Evolutionary conservation across 1,139 yeast species (phyloP), one percentile per base, ranked within the genome.

Genomic region (Candida buenavistaensis): DNA sequence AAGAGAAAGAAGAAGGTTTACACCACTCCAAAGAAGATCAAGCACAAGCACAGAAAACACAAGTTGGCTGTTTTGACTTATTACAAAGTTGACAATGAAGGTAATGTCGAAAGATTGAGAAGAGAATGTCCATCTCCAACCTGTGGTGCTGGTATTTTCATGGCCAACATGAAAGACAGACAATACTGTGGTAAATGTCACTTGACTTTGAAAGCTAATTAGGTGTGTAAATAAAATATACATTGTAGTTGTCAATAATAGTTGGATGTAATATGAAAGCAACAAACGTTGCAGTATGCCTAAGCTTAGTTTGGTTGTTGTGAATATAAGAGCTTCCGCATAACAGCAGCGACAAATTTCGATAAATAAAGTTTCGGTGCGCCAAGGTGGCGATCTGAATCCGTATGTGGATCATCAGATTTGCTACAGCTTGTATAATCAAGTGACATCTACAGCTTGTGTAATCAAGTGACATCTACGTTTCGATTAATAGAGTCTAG

Each of bases 111-210:
- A 78, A 88, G 96, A 78, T 88, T 94, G 72, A 90, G 97, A 82
- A 90, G 95, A 75, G 97, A 92, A 77, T 94, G 98, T 79, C 90
- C 95, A 59, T 76, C 80, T 67, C 78, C 72, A 51, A 83, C 83
- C 65, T 90, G 97, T 79, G 97, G 97, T 80, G 94, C 97, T 58
- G 97, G 97, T 84, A 85, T 88, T 73, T 92, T 92, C 94, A 90
- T 92, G 96, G 99, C 97, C 62, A 85, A 89, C 90, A 92, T 87
- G 94, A 77, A 80, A 74, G 90, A 83, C 84, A 92, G 98, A 82
- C 95, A 86, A 77, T 92, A 92, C 97, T 92, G 98, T 78, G 98
- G 98, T 79, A 90, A 87, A 80, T 92, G 98, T 80, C 97, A 90
- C 83, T 78, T 86, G 68, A 90, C 97, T 70, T 84, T 80, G 78